Conservation (phyloP, 495 filamentous ascomycete genomes). For the Achaetomiella virescens region DNA sequence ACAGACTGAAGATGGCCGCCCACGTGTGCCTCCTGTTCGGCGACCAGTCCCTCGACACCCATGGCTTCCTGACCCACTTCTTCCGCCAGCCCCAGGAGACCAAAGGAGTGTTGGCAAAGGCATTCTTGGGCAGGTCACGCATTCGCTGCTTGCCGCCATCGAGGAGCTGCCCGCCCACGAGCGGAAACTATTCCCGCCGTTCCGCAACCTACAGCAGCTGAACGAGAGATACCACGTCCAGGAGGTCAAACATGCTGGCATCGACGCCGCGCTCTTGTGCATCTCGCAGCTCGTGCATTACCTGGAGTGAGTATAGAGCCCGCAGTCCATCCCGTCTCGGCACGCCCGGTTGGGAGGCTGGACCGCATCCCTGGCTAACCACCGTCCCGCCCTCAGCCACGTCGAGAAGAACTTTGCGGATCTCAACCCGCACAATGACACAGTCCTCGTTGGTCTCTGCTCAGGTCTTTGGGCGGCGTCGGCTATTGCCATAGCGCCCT, state of each 20-base stretch:
- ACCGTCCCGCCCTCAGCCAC: conserved; percentile 28
- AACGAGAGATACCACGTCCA: conserved; percentile 60
- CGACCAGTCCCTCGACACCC: conserved; percentile 72
- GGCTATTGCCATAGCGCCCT: conserved; percentile 61
- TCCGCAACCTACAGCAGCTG: conserved; percentile 63
- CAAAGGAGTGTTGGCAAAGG: conserved; percentile 56
- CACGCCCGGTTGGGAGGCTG: background rate
- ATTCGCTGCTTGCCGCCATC: conserved; percentile 60
- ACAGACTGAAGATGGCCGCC: conserved; percentile 26
- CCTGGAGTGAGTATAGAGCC: conserved; percentile 55
- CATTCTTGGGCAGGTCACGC: conserved; percentile 59
- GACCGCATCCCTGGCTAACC: conserved; percentile 20
- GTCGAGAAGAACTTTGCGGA: conserved; percentile 43
- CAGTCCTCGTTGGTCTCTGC: conserved; percentile 58
- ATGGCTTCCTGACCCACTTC: conserved; percentile 57
- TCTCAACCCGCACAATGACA: conserved; percentile 36
- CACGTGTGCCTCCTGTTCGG: conserved; percentile 56
- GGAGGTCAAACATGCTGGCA: conserved; percentile 51
- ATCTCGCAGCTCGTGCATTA: conserved; percentile 69
- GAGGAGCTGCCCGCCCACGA: conserved; percentile 53
- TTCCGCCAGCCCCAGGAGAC: conserved; percentile 52
- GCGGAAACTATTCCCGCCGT: conserved; percentile 57
- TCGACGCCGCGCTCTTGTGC: conserved; percentile 62
- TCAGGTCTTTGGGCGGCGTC: conserved; percentile 67
- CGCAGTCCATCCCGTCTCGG: background rate